A percentile compares a stretch with the other conserved stretches of the same genome.
phyloP scores from a whole-genome alignment of 257 asterid genomes.

The Rehmannia glutinosa region DNA sequence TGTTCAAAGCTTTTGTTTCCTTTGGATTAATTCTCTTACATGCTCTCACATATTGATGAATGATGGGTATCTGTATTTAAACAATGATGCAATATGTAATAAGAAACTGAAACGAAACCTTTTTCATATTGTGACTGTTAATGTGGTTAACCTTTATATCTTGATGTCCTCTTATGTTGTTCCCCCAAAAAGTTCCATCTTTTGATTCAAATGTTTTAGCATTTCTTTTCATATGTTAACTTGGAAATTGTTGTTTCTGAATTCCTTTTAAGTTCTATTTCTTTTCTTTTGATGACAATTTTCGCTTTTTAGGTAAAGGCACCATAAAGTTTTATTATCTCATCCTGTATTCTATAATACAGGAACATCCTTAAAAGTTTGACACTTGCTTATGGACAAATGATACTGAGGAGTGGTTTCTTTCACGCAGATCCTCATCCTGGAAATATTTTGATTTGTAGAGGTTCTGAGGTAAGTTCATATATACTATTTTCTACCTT shows the following conservation, averaged over 20 bases:
- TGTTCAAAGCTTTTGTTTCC: not conserved
- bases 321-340: conserved; percentile 13
- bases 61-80: not conserved
- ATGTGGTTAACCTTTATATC: conserved; percentile 1
- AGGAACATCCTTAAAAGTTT: conserved; percentile 89
- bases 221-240: conserved; percentile 11
- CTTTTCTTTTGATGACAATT: conserved; percentile 9
- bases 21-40: not conserved
- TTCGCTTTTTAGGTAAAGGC: not conserved
- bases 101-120: not conserved
- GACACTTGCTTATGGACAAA: conserved; percentile 96
- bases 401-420: conserved; percentile 94
- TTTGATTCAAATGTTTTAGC: not conserved
- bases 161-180: not conserved
- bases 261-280: not conserved
- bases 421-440: conserved; percentile 99
- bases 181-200: not conserved
- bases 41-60: not conserved
- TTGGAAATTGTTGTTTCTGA: not conserved
- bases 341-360: conserved; percentile 19
- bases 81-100: not conserved
- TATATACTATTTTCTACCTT: conserved; percentile 11
- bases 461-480: conserved; percentile 80
- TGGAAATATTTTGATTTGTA: conserved; percentile 92
- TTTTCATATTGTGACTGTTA: not conserved